Conservation (phyloP, 495 filamentous ascomycete genomes). For the Chaetomidium leptoderma region DNA sequence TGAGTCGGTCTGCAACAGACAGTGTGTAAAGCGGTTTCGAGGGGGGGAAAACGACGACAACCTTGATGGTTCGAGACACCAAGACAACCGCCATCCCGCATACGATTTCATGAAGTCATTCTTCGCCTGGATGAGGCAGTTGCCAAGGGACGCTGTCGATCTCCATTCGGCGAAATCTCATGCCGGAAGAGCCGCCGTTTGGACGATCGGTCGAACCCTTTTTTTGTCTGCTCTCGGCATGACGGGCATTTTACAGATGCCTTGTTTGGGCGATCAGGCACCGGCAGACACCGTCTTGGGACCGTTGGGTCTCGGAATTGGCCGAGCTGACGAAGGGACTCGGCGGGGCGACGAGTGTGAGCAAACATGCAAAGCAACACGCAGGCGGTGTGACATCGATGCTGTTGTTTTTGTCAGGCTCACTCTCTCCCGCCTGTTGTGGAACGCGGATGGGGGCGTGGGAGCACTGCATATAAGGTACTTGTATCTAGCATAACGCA, state of each 20-base stretch:
- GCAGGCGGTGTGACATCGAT: too few species aligned
- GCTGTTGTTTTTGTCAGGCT: neutral
- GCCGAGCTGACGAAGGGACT: too few species aligned
- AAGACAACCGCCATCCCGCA: too few species aligned
- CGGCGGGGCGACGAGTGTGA: neutral
- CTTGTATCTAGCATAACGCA: slow-evolving; percentile 2
- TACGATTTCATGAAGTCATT: neutral
- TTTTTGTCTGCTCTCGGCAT: neutral
- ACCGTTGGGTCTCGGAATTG: neutral
- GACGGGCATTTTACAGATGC: neutral
- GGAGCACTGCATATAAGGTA: neutral
- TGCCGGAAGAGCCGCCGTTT: neutral
- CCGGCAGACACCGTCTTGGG: neutral
- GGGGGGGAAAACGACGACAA: too few species aligned
- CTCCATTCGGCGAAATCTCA: slow-evolving; percentile 1
- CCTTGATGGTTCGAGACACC: too few species aligned
- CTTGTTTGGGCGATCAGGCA: neutral
- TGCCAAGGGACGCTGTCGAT: slow-evolving; percentile 5
- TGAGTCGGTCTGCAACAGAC: too few species aligned
- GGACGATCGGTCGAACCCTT: neutral
- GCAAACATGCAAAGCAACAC: too few species aligned
- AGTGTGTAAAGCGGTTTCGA: too few species aligned
- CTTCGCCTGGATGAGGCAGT: neutral
- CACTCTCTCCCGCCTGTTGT: neutral
- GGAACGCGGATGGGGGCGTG: neutral